Evolutionary conservation across 2,329 filamentous ascomycete genomes (phyloP).

Genomic region (Epichloe amarillans): DNA sequence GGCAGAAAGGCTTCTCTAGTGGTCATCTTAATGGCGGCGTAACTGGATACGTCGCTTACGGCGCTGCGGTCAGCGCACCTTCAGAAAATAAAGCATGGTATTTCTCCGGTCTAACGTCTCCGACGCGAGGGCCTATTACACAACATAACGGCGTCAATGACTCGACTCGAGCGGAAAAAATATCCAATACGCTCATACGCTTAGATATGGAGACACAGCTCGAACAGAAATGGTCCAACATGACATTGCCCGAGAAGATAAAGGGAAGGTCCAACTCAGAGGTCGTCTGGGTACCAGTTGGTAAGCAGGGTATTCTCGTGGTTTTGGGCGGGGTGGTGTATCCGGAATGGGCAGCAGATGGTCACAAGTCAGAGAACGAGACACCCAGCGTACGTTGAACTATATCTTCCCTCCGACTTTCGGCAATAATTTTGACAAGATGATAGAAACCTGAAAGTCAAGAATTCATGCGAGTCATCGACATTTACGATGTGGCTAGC

Average conservation of each 20-base stretch:
- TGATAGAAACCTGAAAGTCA: constrained; percentile 49
- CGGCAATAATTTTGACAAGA: constrained; percentile 1
- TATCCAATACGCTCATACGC: constrained; percentile 44
- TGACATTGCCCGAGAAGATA: constrained; percentile 34
- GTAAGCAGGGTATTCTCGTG: constrained; percentile 60
- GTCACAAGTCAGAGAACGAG: constrained; percentile 15
- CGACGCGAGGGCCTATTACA: constrained; percentile 36
- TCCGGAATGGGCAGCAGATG: constrained; percentile 33
- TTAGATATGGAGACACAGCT: constrained; percentile 43
- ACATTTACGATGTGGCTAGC: constrained; percentile 62
- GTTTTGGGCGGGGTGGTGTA: constrained; percentile 62
- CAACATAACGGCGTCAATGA: constrained; percentile 16
- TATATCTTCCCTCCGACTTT: neutral
- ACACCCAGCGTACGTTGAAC: constrained; percentile 19
- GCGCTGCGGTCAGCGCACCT: constrained; percentile 49
- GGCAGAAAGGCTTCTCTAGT: constrained; percentile 29
- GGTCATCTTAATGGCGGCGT: constrained; percentile 29
- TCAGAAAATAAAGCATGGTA: constrained; percentile 62
- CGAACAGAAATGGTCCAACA: constrained; percentile 42
- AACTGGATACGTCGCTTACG: constrained; percentile 50
- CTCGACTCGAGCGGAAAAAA: constrained; percentile 25
- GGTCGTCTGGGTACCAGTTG: constrained; percentile 65
- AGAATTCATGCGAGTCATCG: constrained; percentile 56
- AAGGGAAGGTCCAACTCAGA: constrained; percentile 48
- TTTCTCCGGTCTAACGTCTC: constrained; percentile 48